Conservation (phyloP, 1,139 yeast genomes). For the Suhomyces panamericanus region DNA sequence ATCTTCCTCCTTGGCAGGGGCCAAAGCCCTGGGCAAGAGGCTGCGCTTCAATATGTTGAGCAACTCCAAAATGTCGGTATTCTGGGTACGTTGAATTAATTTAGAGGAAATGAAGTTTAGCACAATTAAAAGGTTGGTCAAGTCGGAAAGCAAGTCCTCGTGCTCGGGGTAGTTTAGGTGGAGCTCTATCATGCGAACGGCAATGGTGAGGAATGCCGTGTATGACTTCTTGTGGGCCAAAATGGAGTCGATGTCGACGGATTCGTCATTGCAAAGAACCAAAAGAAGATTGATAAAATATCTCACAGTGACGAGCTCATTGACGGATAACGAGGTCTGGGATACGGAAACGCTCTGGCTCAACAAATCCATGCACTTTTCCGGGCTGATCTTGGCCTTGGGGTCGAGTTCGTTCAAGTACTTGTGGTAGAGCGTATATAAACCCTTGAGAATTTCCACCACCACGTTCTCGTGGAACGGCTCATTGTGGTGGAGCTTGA, state of each 20-base stretch:
- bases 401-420: slow-evolving; percentile 13
- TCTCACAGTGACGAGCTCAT: slow-evolving; percentile 3
- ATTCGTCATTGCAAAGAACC: slow-evolving; percentile 5
- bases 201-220: neutral
- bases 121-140: slow-evolving; percentile 6
- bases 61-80: neutral
- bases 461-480: slow-evolving; percentile 18
- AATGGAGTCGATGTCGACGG: neutral
- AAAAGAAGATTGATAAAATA: slow-evolving; percentile 9
- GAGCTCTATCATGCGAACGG: neutral
- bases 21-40: neutral
- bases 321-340: neutral
- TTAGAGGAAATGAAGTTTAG: slow-evolving; percentile 2
- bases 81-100: neutral
- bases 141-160: slow-evolving; percentile 5
- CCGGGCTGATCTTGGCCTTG: neutral
- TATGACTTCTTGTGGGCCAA: neutral
- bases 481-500: slow-evolving; percentile 9
- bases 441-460: slow-evolving; percentile 30
- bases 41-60: neutral
- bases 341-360: neutral
- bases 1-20: neutral
- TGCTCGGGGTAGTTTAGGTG: slow-evolving; percentile 3
- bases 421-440: slow-evolving; percentile 29
- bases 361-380: slow-evolving; percentile 3